These are phyloP conservation scores for Gastrodia elata DNA, from an alignment of 106 monocot species.

Conservation along the genomic window DNA sequence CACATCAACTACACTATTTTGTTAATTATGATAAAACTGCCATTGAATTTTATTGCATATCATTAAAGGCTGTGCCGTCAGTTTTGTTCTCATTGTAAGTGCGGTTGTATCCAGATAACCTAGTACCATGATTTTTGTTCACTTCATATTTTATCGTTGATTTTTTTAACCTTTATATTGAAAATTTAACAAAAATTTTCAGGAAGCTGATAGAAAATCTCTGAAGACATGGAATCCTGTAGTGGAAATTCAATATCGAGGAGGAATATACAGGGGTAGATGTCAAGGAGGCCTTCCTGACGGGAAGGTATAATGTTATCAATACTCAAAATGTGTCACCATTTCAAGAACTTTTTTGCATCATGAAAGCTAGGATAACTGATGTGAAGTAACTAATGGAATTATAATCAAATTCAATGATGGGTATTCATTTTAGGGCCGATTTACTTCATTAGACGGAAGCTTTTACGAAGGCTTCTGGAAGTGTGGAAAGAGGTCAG, in stretches of 20 bases:
- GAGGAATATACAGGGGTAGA: constrained; percentile 65
- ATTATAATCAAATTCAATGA: neutral
- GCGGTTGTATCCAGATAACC: neutral
- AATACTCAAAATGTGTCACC: neutral
- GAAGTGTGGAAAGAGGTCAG: constrained; percentile 79
- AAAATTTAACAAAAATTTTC: constrained; percentile 3
- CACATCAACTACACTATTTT: neutral
- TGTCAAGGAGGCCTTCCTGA: constrained; percentile 95
- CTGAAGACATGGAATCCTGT: constrained; percentile 62
- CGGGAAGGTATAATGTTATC: constrained; percentile 63
- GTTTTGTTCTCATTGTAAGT: neutral
- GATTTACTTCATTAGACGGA: constrained; percentile 57
- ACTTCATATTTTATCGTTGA: neutral
- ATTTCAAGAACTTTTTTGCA: neutral
- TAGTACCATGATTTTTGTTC: neutral
- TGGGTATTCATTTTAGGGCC: constrained; percentile 40
- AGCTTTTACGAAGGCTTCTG: constrained; percentile 93
- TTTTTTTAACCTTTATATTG: too few species aligned
- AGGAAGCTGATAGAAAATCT: constrained; percentile 90
- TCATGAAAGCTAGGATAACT: neutral
- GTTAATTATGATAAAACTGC: neutral
- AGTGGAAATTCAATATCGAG: constrained; percentile 66
- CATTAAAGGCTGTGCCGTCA: neutral
- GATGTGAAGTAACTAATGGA: neutral
- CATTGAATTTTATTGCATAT: constrained; percentile 1